phyloP scores from a whole-genome alignment of 305 asterid genomes.

The Petunia hybrid region DNA sequence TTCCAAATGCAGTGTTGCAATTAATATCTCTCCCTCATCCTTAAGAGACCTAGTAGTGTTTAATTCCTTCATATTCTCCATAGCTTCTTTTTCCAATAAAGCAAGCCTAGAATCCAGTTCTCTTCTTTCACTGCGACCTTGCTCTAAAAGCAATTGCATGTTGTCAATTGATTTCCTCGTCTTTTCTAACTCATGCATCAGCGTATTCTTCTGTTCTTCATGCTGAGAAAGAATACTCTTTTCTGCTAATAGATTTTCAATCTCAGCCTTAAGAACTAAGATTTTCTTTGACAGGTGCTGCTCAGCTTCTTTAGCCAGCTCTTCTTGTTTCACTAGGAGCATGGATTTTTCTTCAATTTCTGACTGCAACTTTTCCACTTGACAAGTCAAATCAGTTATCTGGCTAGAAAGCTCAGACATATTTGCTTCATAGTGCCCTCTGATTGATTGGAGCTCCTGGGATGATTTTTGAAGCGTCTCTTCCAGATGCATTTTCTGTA shows the following conservation, averaged over 20 bases:
- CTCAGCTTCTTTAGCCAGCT: slow-evolving; percentile 22
- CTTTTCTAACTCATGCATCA: slow-evolving; percentile 55
- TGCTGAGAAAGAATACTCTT: slow-evolving; percentile 46
- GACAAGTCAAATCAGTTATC: slow-evolving; percentile 46
- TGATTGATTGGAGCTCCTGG: slow-evolving; percentile 51
- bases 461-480: slow-evolving; percentile 62
- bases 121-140: slow-evolving; percentile 57
- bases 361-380: slow-evolving; percentile 55
- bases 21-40: slow-evolving; percentile 62
- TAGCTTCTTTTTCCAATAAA: slow-evolving; percentile 53
- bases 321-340: slow-evolving; percentile 40
- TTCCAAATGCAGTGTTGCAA: slow-evolving; percentile 55
- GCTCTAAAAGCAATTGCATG: slow-evolving; percentile 52
- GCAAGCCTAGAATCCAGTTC: slow-evolving; percentile 56
- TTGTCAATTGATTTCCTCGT: slow-evolving; percentile 55
- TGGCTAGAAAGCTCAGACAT: slow-evolving; percentile 56
- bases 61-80: slow-evolving; percentile 51
- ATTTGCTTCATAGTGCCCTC: slow-evolving; percentile 58
- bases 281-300: slow-evolving; percentile 12
- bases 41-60: slow-evolving; percentile 43
- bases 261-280: slow-evolving; percentile 30
- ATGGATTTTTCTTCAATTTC: slow-evolving; percentile 52
- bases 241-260: slow-evolving; percentile 52
- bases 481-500: slow-evolving; percentile 61
- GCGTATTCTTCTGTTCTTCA: slow-evolving; percentile 49